These are phyloP conservation scores for Starmerella powellii DNA, from an alignment of 805 yeast species.

Conservation along the genomic window DNA sequence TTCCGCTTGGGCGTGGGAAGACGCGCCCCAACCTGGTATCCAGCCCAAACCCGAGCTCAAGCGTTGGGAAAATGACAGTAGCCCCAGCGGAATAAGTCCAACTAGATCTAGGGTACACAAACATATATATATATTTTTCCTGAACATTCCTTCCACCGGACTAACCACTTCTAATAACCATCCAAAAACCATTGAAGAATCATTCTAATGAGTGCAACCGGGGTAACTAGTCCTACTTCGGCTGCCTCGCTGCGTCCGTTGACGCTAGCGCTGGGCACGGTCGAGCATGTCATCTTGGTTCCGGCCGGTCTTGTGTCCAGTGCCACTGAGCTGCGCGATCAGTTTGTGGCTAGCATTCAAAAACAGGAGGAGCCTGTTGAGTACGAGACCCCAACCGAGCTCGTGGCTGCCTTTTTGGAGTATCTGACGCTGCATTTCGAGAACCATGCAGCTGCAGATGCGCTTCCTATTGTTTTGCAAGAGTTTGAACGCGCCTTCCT, in stretches of 20 bases:
- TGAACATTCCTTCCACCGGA: neutral
- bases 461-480: constrained; percentile 53
- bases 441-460: constrained; percentile 37
- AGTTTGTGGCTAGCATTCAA: constrained; percentile 37
- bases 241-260: constrained; percentile 62
- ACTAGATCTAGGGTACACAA: neutral
- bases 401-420: constrained; percentile 74
- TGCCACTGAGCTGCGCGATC: constrained; percentile 79
- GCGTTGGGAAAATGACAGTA: constrained; percentile 1
- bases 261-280: constrained; percentile 67
- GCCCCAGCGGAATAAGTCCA: constrained; percentile 2
- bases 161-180: too few relatives aligned
- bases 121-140: neutral
- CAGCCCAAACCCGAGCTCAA: neutral
- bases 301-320: constrained; percentile 70
- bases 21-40: constrained; percentile 1
- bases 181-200: neutral
- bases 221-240: constrained; percentile 34
- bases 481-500: constrained; percentile 81
- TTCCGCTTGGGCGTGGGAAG: too few relatives aligned
- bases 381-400: constrained; percentile 50
- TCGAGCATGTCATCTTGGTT: constrained; percentile 78
- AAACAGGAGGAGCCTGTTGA: constrained; percentile 14
- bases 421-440: constrained; percentile 25
- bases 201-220: constrained; percentile 27